These are phyloP conservation scores for Saccharomyces hybrid DNA, from an alignment of 1,139 yeast species.

Conservation along the genomic window DNA sequence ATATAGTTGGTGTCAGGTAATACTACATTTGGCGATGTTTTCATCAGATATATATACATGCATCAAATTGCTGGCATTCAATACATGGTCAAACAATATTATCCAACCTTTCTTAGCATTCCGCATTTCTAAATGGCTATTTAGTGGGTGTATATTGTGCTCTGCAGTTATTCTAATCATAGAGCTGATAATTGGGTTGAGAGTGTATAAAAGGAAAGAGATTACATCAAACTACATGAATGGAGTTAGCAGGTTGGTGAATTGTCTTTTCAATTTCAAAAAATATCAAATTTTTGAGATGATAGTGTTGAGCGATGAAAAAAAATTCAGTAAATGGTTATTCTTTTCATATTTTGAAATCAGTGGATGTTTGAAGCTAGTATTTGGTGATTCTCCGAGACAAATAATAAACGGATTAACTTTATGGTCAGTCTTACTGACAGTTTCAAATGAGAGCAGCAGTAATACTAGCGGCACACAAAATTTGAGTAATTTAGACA, in stretches of 20 bases:
- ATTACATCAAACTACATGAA: slow-evolving; percentile 69
- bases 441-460: slow-evolving; percentile 32
- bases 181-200: slow-evolving; percentile 54
- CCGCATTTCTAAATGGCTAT: slow-evolving; percentile 69
- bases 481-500: slow-evolving; percentile 21
- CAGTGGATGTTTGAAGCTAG: slow-evolving; percentile 54
- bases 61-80: slow-evolving; percentile 63
- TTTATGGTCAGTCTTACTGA: slow-evolving; percentile 43
- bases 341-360: slow-evolving; percentile 62
- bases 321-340: slow-evolving; percentile 59
- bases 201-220: slow-evolving; percentile 51
- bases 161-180: slow-evolving; percentile 53
- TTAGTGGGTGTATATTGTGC: slow-evolving; percentile 74
- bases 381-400: slow-evolving; percentile 79
- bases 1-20: slow-evolving; percentile 42
- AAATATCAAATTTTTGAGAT: slow-evolving; percentile 67
- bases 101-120: slow-evolving; percentile 51
- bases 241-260: slow-evolving; percentile 50
- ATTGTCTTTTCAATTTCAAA: slow-evolving; percentile 51
- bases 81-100: slow-evolving; percentile 61
- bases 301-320: slow-evolving; percentile 47
- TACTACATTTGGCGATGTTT: slow-evolving; percentile 53
- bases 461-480: not conserved
- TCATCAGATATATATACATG: slow-evolving; percentile 78
- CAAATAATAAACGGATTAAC: slow-evolving; percentile 79